phyloP scores from a whole-genome alignment of 2,329 filamentous ascomycete genomes.

The Coniochaeta ligniaria region DNA sequence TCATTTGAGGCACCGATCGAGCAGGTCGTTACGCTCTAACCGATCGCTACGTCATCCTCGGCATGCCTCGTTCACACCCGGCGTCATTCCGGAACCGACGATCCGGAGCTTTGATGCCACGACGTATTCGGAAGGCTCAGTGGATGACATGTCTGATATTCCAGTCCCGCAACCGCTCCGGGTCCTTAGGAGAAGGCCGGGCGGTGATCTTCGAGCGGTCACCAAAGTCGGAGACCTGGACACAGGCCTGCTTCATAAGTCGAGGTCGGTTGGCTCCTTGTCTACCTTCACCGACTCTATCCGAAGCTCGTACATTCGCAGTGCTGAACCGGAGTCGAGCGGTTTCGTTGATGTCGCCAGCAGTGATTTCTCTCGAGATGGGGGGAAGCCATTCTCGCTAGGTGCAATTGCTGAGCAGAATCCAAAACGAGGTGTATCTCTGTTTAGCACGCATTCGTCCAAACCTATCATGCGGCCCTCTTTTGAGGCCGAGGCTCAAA shows the following conservation, averaged over 20 bases:
- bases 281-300: slow-evolving; percentile 55
- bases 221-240: slow-evolving; percentile 58
- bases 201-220: slow-evolving; percentile 65
- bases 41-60: slow-evolving; percentile 46
- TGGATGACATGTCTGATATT: slow-evolving; percentile 34
- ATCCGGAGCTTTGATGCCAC: slow-evolving; percentile 56
- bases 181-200: slow-evolving; percentile 63
- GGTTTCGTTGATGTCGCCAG: slow-evolving; percentile 35
- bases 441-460: slow-evolving; percentile 56
- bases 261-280: slow-evolving; percentile 52
- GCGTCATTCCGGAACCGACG: slow-evolving; percentile 39
- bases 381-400: slow-evolving; percentile 45
- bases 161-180: slow-evolving; percentile 47
- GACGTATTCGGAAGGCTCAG: slow-evolving; percentile 43
- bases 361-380: slow-evolving; percentile 32
- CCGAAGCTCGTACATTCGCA: slow-evolving; percentile 47
- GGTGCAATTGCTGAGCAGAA: slow-evolving; percentile 48
- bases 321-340: slow-evolving; percentile 28
- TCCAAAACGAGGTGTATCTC: slow-evolving; percentile 38
- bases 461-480: slow-evolving; percentile 62
- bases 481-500: slow-evolving; percentile 82
- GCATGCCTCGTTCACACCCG: slow-evolving; percentile 55
- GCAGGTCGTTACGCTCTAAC: slow-evolving; percentile 39
- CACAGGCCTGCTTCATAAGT: slow-evolving; percentile 37
- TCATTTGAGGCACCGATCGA: slow-evolving; percentile 40